Conservation (phyloP, 108 stramenopile genomes). For the Poteriospumella lacustris region DNA sequence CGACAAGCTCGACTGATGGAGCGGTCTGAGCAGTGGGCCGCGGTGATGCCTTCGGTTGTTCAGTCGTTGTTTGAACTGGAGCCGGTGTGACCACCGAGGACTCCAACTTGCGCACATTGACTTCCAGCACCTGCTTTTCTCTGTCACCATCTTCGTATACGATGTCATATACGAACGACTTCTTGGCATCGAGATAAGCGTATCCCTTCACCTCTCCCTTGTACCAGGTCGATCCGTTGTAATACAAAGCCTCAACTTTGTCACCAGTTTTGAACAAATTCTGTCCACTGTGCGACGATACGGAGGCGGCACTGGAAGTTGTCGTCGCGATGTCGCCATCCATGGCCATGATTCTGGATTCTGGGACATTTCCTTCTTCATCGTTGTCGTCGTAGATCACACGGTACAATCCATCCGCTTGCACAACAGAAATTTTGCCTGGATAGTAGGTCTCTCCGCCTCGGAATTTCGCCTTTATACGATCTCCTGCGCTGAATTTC, state of each 20-base stretch:
- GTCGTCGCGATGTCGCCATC: no score
- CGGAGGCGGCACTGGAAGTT: no score
- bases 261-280: background rate
- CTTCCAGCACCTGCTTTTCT: background rate
- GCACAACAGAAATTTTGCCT: background rate
- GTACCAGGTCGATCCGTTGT: conserved; percentile 24
- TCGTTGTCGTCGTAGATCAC: background rate
- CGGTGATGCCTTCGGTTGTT: no score
- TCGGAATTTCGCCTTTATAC: background rate
- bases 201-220: background rate
- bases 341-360: no score
- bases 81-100: background rate
- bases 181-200: background rate
- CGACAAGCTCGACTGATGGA: no score
- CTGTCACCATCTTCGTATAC: conserved; percentile 25
- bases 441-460: background rate
- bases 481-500: no score
- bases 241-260: background rate
- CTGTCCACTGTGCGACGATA: no score
- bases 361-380: background rate
- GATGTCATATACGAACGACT: background rate
- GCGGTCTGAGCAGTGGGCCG: no score
- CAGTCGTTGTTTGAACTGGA: no score
- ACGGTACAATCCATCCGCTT: background rate
- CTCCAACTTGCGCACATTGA: background rate